Evolutionary conservation across 768 basidiomycete species (phyloP), one percentile per base, ranked within the genome.

Genomic region (Mycena kentingensis): DNA sequence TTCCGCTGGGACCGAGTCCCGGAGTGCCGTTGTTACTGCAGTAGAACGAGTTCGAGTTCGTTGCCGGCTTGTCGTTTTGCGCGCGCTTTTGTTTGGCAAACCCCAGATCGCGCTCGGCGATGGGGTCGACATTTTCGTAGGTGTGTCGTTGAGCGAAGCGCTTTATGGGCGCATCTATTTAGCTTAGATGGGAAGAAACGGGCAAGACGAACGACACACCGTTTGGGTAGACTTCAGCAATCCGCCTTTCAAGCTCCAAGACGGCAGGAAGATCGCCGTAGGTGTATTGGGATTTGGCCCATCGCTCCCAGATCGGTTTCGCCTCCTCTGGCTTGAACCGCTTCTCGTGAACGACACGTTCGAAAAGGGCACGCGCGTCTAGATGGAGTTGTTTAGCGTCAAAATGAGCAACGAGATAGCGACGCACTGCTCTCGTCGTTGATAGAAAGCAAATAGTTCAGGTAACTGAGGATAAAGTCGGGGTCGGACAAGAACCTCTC

Each of bases 361-460:
- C 96, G 65, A 99, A 99, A 25, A 98, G 74, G 0, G 96, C 95
- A 49, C 96, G 84, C 1, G 96, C 97, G 73, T 99, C 96, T 99
- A 54, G 6, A 43, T 31, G 34, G 34, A 34, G 37, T 60, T 16
- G 31, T 32, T 16, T 32, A 32, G 8, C 31, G 31, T 8, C 31
- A 32, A 32, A 8, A 16, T 52, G 53, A 18, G 11, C 19, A 19
- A 49, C n/a, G 43, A 42, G 24, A 32, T 43, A 25, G 15, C 46
- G 34, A 76, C 91, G 60, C 66, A 97, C 96, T 99, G 63, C 87
- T 92, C 60, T 93, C 88, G 68, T 98, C 96, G 62, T 98, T 98
- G 73, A 96, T 82, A 24, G 87, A 89, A 60, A 98, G 88, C 61
- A 98, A 74, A 79, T 96, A 99, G 6, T 87, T 85, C 25, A 99